Evolutionary conservation across 2,329 filamentous ascomycete genomes (phyloP).

Genomic region (Graphiopsis chlorocephala): DNA sequence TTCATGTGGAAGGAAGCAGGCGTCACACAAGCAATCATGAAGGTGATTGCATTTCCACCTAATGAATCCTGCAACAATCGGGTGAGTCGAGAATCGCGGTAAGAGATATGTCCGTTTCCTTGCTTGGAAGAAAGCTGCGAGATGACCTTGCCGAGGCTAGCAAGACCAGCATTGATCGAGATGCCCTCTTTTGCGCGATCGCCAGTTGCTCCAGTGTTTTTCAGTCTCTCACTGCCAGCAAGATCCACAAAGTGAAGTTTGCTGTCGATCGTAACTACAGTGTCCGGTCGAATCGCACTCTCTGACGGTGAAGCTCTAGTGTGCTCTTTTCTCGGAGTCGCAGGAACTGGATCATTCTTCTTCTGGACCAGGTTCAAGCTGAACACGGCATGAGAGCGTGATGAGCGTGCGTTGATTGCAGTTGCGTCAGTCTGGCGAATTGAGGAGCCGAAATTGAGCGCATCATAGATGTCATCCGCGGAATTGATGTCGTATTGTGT

Average conservation of each 20-base stretch:
- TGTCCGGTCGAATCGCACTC: constrained; percentile 54
- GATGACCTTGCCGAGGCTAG: constrained; percentile 95
- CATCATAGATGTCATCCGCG: constrained; percentile 83
- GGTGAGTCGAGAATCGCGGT: constrained; percentile 96
- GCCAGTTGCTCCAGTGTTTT: constrained; percentile 94
- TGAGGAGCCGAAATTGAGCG: constrained; percentile 85
- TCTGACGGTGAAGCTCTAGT: constrained; percentile 84
- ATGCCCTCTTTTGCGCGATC: constrained; percentile 95
- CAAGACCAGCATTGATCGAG: constrained; percentile 94
- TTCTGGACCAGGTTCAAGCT: constrained; percentile 90
- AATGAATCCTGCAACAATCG: constrained; percentile 93
- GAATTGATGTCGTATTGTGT: constrained; percentile 86
- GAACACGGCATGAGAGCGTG: constrained; percentile 95
- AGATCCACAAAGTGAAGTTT: constrained; percentile 98
- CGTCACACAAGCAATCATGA: constrained; percentile 99
- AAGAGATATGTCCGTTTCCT: constrained; percentile 86
- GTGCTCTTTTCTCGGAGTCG: constrained; percentile 66
- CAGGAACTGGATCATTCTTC: constrained; percentile 54
- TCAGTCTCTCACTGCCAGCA: constrained; percentile 91
- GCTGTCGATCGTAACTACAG: constrained; percentile 84
- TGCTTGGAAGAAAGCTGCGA: constrained; percentile 92
- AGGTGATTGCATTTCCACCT: constrained; percentile 94
- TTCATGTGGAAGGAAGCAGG: constrained; percentile 95
- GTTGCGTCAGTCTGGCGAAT: constrained; percentile 97
- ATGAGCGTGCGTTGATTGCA: constrained; percentile 95